phyloP scores from a whole-genome alignment of 2,329 filamentous ascomycete genomes.

The Nemania sp. region DNA sequence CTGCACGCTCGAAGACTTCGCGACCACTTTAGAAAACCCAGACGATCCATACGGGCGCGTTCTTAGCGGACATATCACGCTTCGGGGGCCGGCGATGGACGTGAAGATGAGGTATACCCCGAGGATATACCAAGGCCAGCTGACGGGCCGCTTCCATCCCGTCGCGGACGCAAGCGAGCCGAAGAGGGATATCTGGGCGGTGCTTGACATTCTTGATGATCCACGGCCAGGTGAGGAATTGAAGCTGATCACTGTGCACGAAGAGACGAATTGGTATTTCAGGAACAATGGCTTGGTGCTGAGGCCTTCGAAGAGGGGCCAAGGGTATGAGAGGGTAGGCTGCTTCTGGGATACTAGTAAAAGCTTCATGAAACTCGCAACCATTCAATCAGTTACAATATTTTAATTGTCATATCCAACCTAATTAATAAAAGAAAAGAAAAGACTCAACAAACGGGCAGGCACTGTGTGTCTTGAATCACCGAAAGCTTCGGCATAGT shows the following conservation, averaged over 20 bases:
- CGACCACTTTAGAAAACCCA: not conserved
- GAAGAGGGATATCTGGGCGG: constrained; percentile 1
- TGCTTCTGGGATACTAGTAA: constrained; percentile 9
- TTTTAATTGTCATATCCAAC: not conserved
- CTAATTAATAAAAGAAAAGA: not conserved
- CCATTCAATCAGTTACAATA: constrained; percentile 1
- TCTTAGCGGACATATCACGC: constrained; percentile 3
- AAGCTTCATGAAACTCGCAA: not conserved
- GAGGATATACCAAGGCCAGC: not conserved
- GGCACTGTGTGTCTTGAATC: no score
- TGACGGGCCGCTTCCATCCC: constrained; percentile 1
- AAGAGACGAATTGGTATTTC: constrained; percentile 6
- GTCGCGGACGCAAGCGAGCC: not conserved
- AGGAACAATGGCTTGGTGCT: constrained; percentile 8
- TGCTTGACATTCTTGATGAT: constrained; percentile 1
- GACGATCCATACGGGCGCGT: constrained; percentile 8
- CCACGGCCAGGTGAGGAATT: not conserved
- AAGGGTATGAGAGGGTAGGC: constrained; percentile 11
- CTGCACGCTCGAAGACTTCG: constrained; percentile 6
- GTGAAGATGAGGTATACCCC: constrained; percentile 3
- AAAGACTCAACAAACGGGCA: no score
- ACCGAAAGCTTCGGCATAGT: no score
- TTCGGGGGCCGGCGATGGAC: constrained; percentile 4
- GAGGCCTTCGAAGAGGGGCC: not conserved
- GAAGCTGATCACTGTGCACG: not conserved